Conservation (phyloP, 164 flowering plant genomes). For the Protea cynaroides region DNA sequence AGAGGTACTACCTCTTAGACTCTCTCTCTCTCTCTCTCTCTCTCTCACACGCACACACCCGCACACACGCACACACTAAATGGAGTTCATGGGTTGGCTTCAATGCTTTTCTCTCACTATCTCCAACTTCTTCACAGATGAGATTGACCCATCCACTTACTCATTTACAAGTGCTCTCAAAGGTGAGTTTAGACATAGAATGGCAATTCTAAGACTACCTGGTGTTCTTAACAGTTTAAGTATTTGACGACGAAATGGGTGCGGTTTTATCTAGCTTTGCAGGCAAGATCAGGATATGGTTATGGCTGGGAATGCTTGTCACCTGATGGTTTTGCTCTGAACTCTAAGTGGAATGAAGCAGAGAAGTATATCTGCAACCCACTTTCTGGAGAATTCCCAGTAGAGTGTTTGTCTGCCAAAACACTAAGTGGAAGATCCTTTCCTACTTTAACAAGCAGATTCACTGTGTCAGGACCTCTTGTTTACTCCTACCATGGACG, state of each 20-base stretch:
- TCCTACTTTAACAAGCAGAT: slow-evolving; percentile 29
- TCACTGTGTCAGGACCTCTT: slow-evolving; percentile 81
- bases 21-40: background rate
- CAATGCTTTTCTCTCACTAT: background rate
- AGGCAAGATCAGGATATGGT: slow-evolving; percentile 43
- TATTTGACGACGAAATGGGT: background rate
- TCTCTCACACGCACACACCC: too few relatives aligned
- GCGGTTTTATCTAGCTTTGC: slow-evolving; percentile 46
- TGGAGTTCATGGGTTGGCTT: background rate
- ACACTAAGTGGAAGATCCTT: slow-evolving; percentile 54
- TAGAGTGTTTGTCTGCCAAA: slow-evolving; percentile 81
- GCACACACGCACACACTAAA: too few relatives aligned
- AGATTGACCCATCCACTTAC: slow-evolving; percentile 78
- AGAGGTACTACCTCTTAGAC: slow-evolving; percentile 34
- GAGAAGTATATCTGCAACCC: slow-evolving; percentile 90
- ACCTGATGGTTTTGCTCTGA: slow-evolving; percentile 61
- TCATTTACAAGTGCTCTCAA: slow-evolving; percentile 73
- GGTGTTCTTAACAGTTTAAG: background rate
- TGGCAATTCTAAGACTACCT: background rate
- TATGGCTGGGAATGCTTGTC: slow-evolving; percentile 60
- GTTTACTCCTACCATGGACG: slow-evolving; percentile 33
- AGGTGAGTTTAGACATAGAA: slow-evolving; percentile 31
- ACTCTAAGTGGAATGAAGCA: slow-evolving; percentile 90
- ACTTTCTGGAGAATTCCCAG: slow-evolving; percentile 77
- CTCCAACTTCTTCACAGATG: slow-evolving; percentile 34